These are phyloP conservation scores for Mucor plumbeus DNA, from an alignment of 371 early-diverging fungal species.

Conservation along the genomic window DNA sequence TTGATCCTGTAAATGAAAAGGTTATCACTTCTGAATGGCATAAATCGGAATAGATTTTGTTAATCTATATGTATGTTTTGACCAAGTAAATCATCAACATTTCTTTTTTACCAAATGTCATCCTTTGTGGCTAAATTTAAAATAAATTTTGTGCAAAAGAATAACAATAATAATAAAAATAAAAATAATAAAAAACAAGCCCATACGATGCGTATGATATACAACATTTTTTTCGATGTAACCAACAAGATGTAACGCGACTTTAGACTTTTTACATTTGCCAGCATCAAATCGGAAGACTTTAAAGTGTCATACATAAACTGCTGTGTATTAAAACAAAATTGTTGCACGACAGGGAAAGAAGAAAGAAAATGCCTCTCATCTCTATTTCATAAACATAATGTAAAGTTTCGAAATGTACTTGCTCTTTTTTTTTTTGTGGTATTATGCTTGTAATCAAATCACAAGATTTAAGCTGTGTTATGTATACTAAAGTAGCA, in stretches of 20 bases:
- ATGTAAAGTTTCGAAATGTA: not conserved
- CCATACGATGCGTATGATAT: not conserved
- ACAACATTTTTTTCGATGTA: not conserved
- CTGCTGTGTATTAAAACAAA: not conserved
- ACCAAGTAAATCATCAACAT: too few species aligned
- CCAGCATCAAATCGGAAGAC: constrained; percentile 6
- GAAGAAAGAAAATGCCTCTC: not conserved
- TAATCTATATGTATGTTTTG: too few species aligned
- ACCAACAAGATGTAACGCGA: not conserved
- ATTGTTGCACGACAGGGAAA: constrained; percentile 1
- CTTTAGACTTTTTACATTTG: constrained; percentile 1
- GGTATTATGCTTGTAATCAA: not conserved
- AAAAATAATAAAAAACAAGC: not conserved
- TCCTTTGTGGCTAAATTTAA: not conserved
- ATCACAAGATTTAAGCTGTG: constrained; percentile 3
- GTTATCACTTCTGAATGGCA: constrained; percentile 58
- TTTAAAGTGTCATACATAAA: not conserved
- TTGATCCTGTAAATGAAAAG: constrained; percentile 49
- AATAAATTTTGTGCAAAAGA: not conserved
- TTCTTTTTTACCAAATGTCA: not conserved
- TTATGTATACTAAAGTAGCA: not conserved
- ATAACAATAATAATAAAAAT: too few species aligned
- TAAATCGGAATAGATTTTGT: constrained; percentile 23
- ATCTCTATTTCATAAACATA: not conserved
- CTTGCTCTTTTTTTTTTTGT: not conserved